Percentiles rank a stretch among this genome's conserved stretches.
Evolutionary conservation across 805 yeast species (phyloP).

Genomic region (Soucietia sequanensis): DNA sequence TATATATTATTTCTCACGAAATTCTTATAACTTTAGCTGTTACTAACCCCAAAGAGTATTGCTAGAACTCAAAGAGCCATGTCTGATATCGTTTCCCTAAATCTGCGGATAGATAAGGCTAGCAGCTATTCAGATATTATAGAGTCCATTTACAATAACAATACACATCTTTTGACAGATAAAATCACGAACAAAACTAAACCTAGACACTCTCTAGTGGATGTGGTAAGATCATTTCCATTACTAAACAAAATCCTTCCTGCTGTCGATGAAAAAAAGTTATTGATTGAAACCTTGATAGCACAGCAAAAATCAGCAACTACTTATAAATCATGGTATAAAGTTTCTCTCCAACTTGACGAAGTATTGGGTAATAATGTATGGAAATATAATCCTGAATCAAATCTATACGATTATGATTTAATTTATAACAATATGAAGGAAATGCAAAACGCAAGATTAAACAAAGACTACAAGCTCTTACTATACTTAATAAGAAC

Average conservation of each 20-base stretch:
- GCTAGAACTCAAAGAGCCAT: no score
- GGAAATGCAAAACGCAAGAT: conserved; percentile 61
- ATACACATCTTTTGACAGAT: conserved; percentile 4
- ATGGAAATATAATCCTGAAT: conserved; percentile 69
- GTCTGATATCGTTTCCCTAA: no score
- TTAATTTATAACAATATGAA: conserved; percentile 51
- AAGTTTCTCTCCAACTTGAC: conserved; percentile 63
- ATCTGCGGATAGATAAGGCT: no score
- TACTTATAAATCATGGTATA: conserved; percentile 64
- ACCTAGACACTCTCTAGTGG: conserved; percentile 1
- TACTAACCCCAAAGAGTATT: no score
- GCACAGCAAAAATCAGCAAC: conserved; percentile 34
- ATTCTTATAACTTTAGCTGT: no score
- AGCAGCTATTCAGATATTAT: conserved; percentile 6
- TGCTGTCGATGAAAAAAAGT: conserved; percentile 18
- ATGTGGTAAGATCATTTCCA: conserved; percentile 14
- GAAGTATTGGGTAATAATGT: conserved; percentile 55
- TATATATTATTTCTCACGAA: no score
- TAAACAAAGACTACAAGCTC: conserved; percentile 52
- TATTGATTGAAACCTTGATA: conserved; percentile 20
- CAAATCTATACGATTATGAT: conserved; percentile 72
- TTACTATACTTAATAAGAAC: conserved; percentile 78
- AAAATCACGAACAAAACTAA: not conserved
- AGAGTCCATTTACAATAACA: conserved; percentile 5
- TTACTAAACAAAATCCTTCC: conserved; percentile 19